Conservation (phyloP, 345 rosid species). For the Gynandropsis gynandra region DNA sequence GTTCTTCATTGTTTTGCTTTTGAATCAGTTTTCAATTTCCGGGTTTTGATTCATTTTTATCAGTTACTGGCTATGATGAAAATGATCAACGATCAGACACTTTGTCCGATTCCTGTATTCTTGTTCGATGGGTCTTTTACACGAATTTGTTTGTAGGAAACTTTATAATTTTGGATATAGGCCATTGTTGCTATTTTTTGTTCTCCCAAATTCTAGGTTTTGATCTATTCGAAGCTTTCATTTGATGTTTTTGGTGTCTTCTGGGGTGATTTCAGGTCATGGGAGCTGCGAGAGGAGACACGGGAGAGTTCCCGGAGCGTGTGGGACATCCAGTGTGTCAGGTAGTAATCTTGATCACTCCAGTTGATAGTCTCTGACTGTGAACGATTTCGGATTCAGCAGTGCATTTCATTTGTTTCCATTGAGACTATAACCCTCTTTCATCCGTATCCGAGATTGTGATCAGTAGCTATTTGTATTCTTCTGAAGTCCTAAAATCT, state of each 20-base stretch:
- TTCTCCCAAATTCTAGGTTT: neutral
- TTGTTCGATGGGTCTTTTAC: slow-evolving; percentile 4
- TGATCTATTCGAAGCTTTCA: slow-evolving; percentile 7
- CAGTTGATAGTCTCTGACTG: neutral
- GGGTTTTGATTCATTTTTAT: slow-evolving; percentile 22
- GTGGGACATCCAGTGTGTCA: slow-evolving; percentile 72
- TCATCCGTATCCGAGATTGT: neutral
- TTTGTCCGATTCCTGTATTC: slow-evolving; percentile 12
- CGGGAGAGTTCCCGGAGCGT: slow-evolving; percentile 68
- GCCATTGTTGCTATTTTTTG: neutral
- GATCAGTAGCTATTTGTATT: neutral
- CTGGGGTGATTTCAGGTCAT: slow-evolving; percentile 38
- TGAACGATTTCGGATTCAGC: neutral
- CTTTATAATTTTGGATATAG: neutral
- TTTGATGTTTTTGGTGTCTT: slow-evolving; percentile 22
- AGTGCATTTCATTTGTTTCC: neutral
- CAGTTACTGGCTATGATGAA: slow-evolving; percentile 22
- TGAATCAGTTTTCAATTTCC: slow-evolving; percentile 13
- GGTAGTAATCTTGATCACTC: slow-evolving; percentile 37
- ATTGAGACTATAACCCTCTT: neutral
- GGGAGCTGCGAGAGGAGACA: slow-evolving; percentile 47
- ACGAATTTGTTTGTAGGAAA: no score
- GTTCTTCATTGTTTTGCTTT: slow-evolving; percentile 10
- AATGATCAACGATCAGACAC: neutral
- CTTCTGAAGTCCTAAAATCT: slow-evolving; percentile 3